Conservation (phyloP, 345 rosid genomes). For the Mallotus nudiflorus region DNA sequence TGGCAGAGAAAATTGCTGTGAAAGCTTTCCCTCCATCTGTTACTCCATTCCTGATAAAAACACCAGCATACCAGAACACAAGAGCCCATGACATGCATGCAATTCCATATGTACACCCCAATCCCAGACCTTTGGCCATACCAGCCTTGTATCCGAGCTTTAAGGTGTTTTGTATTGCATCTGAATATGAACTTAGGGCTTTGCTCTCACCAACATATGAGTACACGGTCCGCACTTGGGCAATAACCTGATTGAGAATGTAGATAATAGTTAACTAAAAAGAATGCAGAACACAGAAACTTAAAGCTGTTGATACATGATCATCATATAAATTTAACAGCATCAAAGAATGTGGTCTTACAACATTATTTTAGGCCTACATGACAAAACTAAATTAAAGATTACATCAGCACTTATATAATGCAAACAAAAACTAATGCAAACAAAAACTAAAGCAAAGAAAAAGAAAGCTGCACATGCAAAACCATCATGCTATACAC, state of each 20-base stretch:
- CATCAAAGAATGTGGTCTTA: neutral
- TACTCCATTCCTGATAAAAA: constrained; percentile 88
- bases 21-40: constrained; percentile 99
- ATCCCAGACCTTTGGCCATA: constrained; percentile 98
- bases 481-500: constrained; percentile 19
- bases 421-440: neutral
- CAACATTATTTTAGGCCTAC: neutral
- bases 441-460: constrained; percentile 9
- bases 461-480: constrained; percentile 28
- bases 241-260: constrained; percentile 62
- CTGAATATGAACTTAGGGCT: constrained; percentile 86
- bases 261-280: neutral
- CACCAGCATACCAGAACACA: constrained; percentile 99
- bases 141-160: constrained; percentile 99
- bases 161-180: constrained; percentile 89
- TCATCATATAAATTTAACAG: neutral
- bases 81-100: constrained; percentile 99
- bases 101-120: constrained; percentile 97
- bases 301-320: neutral
- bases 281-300: neutral
- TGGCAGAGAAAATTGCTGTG: constrained; percentile 98
- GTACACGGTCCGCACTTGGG: constrained; percentile 95
- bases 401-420: neutral
- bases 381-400: constrained; percentile 2
- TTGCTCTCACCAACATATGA: constrained; percentile 97